These are phyloP conservation scores for Polygonum maritimum DNA, from an alignment of 148 eudicot species.

Conservation along the genomic window DNA sequence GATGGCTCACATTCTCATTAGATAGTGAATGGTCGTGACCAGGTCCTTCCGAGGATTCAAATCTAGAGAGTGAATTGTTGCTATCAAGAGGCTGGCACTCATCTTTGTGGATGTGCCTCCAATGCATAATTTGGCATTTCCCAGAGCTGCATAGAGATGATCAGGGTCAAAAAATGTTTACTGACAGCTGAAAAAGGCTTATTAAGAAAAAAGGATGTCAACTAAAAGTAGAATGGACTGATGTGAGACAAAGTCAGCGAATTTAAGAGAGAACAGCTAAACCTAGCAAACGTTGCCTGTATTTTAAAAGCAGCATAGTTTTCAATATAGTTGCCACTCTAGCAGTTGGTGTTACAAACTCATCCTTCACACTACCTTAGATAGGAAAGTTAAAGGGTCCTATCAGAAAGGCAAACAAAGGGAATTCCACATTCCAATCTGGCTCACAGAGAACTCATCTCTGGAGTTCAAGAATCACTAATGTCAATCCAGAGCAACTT, in stretches of 20 bases:
- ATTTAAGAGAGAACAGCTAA: neutral
- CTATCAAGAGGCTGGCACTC: constrained; percentile 57
- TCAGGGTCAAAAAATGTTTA: neutral
- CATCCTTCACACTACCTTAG: neutral
- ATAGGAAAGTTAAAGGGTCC: neutral
- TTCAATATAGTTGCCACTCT: neutral
- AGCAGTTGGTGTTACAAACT: neutral
- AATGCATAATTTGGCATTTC: constrained; percentile 86
- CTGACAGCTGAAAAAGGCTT: neutral
- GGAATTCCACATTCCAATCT: neutral
- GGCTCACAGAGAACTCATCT: constrained; percentile 18
- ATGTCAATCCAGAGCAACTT: constrained; percentile 24
- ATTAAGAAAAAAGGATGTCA: neutral
- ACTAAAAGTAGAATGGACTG: neutral
- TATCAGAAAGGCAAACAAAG: neutral
- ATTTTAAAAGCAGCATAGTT: neutral
- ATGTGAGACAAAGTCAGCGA: neutral
- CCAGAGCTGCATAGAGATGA: constrained; percentile 66
- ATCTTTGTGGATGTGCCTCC: constrained; percentile 97
- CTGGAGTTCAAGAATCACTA: constrained; percentile 20
- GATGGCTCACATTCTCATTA: constrained; percentile 17
- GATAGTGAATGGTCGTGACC: constrained; percentile 18
- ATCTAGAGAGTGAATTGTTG: constrained; percentile 27
- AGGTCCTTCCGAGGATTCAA: constrained; percentile 28
- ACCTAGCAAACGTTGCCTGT: neutral